A percentile compares a stretch with the other conserved stretches of the same genome.
phyloP scores from a whole-genome alignment of 2,329 filamentous ascomycete genomes.

The Scleromitrula shiraiana region DNA sequence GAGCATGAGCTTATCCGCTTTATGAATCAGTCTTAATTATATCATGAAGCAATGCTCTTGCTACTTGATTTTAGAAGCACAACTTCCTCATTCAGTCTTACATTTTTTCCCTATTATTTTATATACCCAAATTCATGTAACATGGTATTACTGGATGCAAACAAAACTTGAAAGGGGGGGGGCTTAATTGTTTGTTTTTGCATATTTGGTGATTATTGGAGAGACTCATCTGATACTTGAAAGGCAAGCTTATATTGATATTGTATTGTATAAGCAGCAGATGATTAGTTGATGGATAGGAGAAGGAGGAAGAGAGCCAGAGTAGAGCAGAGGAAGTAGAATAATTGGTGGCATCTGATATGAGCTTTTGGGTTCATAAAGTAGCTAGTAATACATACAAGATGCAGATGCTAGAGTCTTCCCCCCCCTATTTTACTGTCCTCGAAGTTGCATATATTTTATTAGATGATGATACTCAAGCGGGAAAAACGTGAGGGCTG shows the following conservation, averaged over 20 bases:
- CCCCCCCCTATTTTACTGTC: too few relatives aligned
- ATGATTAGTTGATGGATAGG: background rate
- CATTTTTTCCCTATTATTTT: conserved; percentile 20
- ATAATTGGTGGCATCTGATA: background rate
- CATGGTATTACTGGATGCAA: conserved; percentile 14
- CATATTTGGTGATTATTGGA: conserved; percentile 4
- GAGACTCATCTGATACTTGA: background rate
- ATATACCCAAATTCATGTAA: conserved; percentile 30
- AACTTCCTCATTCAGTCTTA: conserved; percentile 4
- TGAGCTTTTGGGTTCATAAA: background rate
- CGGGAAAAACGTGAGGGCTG: too few relatives aligned
- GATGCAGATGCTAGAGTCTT: background rate
- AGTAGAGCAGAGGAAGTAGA: background rate
- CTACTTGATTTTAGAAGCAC: conserved; percentile 9
- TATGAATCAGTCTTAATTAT: conserved; percentile 18
- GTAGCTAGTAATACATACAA: background rate
- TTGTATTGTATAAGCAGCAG: background rate
- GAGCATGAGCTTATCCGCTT: conserved; percentile 19
- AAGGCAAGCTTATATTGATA: conserved; percentile 3
- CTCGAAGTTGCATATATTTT: too few relatives aligned
- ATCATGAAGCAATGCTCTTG: conserved; percentile 12
- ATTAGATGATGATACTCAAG: too few relatives aligned
- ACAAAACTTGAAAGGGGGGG: conserved; percentile 1
- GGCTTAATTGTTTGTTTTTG: conserved; percentile 2
- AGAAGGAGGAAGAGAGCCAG: background rate